phyloP scores from a whole-genome alignment of 805 yeast genomes.

The Candida fluviatilis region DNA sequence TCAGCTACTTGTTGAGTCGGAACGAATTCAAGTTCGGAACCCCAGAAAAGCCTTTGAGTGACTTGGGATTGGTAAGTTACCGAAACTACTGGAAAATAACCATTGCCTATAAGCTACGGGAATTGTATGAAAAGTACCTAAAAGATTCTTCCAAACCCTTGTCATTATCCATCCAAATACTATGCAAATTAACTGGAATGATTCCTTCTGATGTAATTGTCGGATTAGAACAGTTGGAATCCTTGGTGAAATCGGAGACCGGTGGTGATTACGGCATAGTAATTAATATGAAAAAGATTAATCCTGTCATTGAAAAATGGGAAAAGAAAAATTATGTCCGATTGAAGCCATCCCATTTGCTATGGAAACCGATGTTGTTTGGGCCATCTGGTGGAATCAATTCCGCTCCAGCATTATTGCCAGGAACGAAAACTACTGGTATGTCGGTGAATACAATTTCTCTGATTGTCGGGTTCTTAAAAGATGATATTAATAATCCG shows the following conservation, averaged over 20 bases:
- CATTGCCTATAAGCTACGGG: conserved; percentile 46
- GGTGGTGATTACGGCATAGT: conserved; percentile 50
- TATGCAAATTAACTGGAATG: conserved; percentile 79
- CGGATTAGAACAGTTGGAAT: conserved; percentile 74
- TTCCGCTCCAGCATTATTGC: conserved; percentile 45
- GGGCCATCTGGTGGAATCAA: conserved; percentile 87
- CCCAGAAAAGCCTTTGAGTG: conserved; percentile 92
- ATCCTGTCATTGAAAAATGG: conserved; percentile 45
- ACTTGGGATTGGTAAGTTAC: conserved; percentile 80
- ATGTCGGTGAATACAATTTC: conserved; percentile 47
- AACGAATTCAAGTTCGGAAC: conserved; percentile 81
- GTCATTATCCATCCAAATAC: conserved; percentile 50
- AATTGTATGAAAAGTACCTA: conserved; percentile 18
- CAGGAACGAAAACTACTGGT: conserved; percentile 9
- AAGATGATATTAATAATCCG: conserved; percentile 66
- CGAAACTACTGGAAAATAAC: conserved; percentile 80
- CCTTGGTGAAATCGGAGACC: conserved; percentile 46
- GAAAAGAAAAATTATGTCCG: conserved; percentile 47
- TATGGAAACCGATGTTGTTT: conserved; percentile 81
- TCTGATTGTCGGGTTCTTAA: conserved; percentile 53
- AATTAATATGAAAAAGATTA: conserved; percentile 44
- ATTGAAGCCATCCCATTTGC: conserved; percentile 48
- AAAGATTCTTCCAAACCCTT: conserved; percentile 2
- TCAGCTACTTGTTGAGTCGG: conserved; percentile 75
- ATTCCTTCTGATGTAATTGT: conserved; percentile 79